These are phyloP conservation scores for Cryptococcus amylolentus DNA, from an alignment of 1,284 basidiomycete genomes.

Conservation along the genomic window DNA sequence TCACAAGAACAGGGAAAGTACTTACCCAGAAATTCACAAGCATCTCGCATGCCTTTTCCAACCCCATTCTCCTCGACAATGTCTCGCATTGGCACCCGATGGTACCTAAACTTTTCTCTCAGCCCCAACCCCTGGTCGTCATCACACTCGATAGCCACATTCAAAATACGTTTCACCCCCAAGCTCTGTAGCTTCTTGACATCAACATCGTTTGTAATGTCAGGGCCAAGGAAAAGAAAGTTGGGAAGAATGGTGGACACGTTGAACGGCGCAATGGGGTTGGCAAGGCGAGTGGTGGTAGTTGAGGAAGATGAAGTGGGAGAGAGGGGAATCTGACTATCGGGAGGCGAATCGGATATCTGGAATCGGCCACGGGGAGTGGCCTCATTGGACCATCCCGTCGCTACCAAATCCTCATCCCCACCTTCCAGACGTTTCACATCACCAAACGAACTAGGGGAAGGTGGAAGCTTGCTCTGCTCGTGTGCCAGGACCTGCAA, in stretches of 20 bases:
- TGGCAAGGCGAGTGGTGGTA: background rate
- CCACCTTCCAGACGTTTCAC: slow-evolving; percentile 10
- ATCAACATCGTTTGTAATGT: slow-evolving; percentile 70
- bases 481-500: slow-evolving; percentile 25
- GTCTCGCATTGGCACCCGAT: slow-evolving; percentile 86
- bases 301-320: background rate
- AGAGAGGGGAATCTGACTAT: background rate
- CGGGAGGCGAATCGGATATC: background rate
- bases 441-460: slow-evolving; percentile 32
- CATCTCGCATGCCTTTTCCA: slow-evolving; percentile 72
- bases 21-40: slow-evolving; percentile 80
- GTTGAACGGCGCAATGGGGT: slow-evolving; percentile 54
- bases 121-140: slow-evolving; percentile 70
- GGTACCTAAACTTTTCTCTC: slow-evolving; percentile 68
- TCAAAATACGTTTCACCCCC: slow-evolving; percentile 85
- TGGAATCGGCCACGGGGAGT: background rate
- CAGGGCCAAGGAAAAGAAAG: slow-evolving; percentile 87
- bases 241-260: slow-evolving; percentile 84
- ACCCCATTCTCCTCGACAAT: slow-evolving; percentile 91
- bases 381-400: background rate
- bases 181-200: slow-evolving; percentile 66
- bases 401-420: slow-evolving; percentile 8
- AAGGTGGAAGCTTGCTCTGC: slow-evolving; percentile 32
- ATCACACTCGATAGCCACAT: slow-evolving; percentile 86
- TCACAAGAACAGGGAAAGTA: slow-evolving; percentile 11